phyloP scores from a whole-genome alignment of 2,329 filamentous ascomycete genomes.

The Xylaria sp. region DNA sequence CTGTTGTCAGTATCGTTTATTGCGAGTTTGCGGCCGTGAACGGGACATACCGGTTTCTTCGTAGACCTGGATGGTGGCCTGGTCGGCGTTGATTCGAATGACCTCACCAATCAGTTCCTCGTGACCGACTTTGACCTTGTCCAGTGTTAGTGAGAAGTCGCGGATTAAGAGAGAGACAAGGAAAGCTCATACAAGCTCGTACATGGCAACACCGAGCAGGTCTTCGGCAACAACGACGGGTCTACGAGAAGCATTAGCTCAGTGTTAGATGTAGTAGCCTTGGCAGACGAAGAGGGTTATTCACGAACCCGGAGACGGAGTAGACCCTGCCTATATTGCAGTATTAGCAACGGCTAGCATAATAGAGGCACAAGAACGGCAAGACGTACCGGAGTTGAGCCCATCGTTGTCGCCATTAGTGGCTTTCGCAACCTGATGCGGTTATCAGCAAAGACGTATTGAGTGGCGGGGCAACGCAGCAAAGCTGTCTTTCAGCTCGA shows the following conservation, averaged over 20 bases:
- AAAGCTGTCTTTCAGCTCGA: slow-evolving; percentile 16
- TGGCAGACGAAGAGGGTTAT: slow-evolving; percentile 16
- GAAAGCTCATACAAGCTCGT: slow-evolving; percentile 80
- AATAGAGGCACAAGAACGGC: background rate
- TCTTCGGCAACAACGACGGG: slow-evolving; percentile 97
- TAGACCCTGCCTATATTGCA: slow-evolving; percentile 61
- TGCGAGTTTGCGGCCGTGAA: background rate
- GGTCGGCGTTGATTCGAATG: slow-evolving; percentile 95
- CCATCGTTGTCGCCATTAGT: slow-evolving; percentile 42
- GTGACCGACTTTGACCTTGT: slow-evolving; percentile 86
- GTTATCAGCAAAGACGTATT: slow-evolving; percentile 27
- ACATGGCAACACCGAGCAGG: slow-evolving; percentile 99
- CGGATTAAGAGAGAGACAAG: background rate
- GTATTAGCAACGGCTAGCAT: slow-evolving; percentile 21
- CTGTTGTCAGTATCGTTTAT: background rate
- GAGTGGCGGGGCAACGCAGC: slow-evolving; percentile 22
- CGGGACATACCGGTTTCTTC: slow-evolving; percentile 84
- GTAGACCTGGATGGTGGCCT: slow-evolving; percentile 98
- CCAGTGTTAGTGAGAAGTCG: slow-evolving; percentile 20
- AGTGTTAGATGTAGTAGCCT: background rate
- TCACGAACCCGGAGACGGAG: slow-evolving; percentile 65
- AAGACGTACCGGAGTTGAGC: slow-evolving; percentile 39
- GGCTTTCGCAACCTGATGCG: slow-evolving; percentile 39
- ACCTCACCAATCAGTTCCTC: slow-evolving; percentile 94
- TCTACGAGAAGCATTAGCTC: slow-evolving; percentile 52